phyloP scores from a whole-genome alignment of 2,329 filamentous ascomycete species.

The Colletotrichum sp. region DNA sequence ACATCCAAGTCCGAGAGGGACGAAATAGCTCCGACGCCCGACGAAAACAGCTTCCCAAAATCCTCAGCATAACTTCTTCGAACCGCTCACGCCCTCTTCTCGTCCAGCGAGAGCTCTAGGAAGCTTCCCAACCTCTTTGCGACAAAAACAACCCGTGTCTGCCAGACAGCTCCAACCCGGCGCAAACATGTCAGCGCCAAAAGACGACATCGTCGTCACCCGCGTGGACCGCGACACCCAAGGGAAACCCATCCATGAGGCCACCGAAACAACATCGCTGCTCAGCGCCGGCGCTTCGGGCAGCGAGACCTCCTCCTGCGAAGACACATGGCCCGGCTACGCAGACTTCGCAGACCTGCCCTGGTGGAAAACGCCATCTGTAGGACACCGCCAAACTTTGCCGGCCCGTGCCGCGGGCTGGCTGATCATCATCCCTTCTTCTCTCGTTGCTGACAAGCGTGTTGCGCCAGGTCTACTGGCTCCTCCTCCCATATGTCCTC shows the following conservation, averaged over 20 bases:
- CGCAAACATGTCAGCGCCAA: constrained; percentile 12
- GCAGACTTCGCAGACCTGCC: constrained; percentile 66
- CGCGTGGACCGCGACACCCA: constrained; percentile 7
- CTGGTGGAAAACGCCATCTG: constrained; percentile 68
- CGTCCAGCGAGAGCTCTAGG: neutral
- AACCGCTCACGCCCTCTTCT: neutral
- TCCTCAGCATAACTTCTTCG: neutral
- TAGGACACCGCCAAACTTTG: constrained; percentile 37
- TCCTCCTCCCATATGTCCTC: constrained; percentile 79
- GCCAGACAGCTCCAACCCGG: neutral
- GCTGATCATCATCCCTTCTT: neutral
- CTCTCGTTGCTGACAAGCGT: constrained; percentile 27
- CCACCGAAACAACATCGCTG: constrained; percentile 43
- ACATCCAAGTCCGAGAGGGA: neutral
- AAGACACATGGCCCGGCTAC: constrained; percentile 51
- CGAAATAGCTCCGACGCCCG: neutral
- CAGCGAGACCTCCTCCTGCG: constrained; percentile 15
- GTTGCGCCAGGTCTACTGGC: constrained; percentile 74
- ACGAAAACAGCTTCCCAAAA: neutral
- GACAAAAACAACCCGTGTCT: neutral
- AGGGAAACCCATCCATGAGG: constrained; percentile 5
- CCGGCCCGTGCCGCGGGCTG: neutral
- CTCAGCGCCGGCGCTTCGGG: constrained; percentile 34
- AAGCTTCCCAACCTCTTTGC: neutral
- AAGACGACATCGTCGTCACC: constrained; percentile 17